Base-by-base conservation (phyloP, 192 early-diverging fungal species). In the Umbelopsis isabellina region DNA sequence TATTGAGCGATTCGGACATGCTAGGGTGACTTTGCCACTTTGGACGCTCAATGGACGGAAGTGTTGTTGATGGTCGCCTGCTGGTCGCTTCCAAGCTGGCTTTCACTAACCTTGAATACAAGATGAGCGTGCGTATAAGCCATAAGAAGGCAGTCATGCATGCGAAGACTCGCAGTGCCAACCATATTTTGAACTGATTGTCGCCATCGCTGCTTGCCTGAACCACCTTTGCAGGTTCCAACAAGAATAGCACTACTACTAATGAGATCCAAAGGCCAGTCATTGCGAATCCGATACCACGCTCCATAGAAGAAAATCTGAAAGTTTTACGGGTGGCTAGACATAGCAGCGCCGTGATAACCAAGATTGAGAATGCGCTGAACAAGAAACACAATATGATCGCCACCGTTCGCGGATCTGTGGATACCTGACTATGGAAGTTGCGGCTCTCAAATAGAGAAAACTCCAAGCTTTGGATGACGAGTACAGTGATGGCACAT, bases 221-320 rank as follows among this genome's bases (percentile, higher is more conserved):
- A 30, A 37, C n/a, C 4, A 5, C 0, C 1, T 41, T 15, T 61
- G 55, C 7, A 4, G 16, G 21, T 0, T 61, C 55, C 16, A 61
- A 35, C 15, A 61, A 8, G 30, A 61, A 61, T 16, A 61, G 16
- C 15, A 61, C 25, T 0, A 61, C 30, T 30, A 61, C 55, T 0
- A 61, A n/a, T 4, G 30, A 30, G 18, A 61, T 35, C 55, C 55
- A 61, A 18, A 61, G 16, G 18, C 16, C 5, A 12, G 55, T 35
- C 55, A 61, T 61, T 1, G 30, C 55, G 18, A 61, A 15, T 61
- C 55, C 55, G 18, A 61, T 61, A 2, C 27, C 27, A 35, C 55
- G 55, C 12, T 61, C 55, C 55, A 61, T 61, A 35, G 55, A 61
- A 25, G 55, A 61, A 6, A 61, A 25, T 15, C 30, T 61, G 3